A percentile compares a stretch with the other conserved stretches of the same genome.
Evolutionary conservation across 352 stramenopile genomes (phyloP).

Genomic region (Blastocystis sp.): DNA sequence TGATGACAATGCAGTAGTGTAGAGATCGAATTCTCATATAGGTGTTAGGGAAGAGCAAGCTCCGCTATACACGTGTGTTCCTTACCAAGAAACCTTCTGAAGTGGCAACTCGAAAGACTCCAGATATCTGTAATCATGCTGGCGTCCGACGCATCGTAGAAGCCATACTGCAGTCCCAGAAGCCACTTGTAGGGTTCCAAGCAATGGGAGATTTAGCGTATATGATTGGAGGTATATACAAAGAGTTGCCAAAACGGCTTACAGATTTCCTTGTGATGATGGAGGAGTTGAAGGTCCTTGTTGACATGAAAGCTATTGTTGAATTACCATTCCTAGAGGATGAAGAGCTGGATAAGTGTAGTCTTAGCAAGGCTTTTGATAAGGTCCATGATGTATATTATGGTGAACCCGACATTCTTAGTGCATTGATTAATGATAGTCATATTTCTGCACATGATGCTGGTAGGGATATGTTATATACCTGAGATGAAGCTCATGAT

Average conservation of each 20-base stretch:
- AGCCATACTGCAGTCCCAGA: constrained; percentile 29
- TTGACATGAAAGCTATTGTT: constrained; percentile 34
- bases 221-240: constrained; percentile 60
- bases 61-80: constrained; percentile 8
- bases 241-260: background rate
- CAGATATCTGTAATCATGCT: constrained; percentile 17
- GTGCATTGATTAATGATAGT: background rate
- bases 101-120: background rate
- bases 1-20: background rate
- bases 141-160: constrained; percentile 23
- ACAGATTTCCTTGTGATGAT: constrained; percentile 18
- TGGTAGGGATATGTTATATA: background rate
- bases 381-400: background rate
- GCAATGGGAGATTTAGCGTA: constrained; percentile 28
- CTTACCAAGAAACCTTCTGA: background rate
- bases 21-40: background rate
- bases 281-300: constrained; percentile 4
- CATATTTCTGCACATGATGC: background rate
- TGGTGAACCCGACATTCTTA: background rate
- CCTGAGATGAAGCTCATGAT: background rate
- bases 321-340: background rate
- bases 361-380: background rate
- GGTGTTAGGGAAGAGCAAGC: background rate
- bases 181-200: constrained; percentile 51
- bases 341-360: background rate